These are phyloP conservation scores for Dendrobium nobile DNA, from an alignment of 106 monocot species.

Conservation along the genomic window DNA sequence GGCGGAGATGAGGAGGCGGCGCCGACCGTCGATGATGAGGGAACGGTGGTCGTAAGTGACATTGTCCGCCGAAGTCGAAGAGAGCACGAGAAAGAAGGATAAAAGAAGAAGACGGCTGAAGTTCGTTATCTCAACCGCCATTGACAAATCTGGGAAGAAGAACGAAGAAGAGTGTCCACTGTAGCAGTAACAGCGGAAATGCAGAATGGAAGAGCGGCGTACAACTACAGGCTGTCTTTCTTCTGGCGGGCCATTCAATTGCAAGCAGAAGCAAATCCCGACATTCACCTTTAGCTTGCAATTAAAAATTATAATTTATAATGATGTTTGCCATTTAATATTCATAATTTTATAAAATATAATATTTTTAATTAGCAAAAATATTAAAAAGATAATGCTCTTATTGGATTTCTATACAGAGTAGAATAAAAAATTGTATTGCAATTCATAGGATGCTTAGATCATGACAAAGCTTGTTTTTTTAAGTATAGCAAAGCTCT, in stretches of 20 bases:
- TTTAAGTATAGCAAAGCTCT: too few relatives aligned
- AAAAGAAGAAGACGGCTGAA: conserved; percentile 3
- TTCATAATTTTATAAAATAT: too few relatives aligned
- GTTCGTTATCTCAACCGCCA: neutral
- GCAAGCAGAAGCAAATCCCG: neutral
- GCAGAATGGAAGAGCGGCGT: neutral
- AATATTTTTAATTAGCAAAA: too few relatives aligned
- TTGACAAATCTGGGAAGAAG: neutral
- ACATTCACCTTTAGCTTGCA: too few relatives aligned
- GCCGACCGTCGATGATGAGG: conserved; percentile 77
- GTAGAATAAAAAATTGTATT: too few relatives aligned
- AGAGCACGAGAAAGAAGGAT: conserved; percentile 5
- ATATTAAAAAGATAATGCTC: too few relatives aligned
- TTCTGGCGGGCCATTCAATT: neutral
- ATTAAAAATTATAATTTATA: too few relatives aligned
- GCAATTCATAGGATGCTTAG: too few relatives aligned
- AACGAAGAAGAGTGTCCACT: neutral
- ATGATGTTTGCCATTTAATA: too few relatives aligned
- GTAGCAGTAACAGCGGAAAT: neutral
- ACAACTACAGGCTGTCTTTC: neutral
- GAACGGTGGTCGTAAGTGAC: conserved; percentile 91
- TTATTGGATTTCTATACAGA: too few relatives aligned
- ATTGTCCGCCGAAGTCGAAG: conserved; percentile 24
- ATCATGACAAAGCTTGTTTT: too few relatives aligned
- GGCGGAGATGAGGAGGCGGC: conserved; percentile 80